Evolutionary conservation across 495 filamentous ascomycete species (phyloP).

Genomic region (Penicillium egyptiacum): DNA sequence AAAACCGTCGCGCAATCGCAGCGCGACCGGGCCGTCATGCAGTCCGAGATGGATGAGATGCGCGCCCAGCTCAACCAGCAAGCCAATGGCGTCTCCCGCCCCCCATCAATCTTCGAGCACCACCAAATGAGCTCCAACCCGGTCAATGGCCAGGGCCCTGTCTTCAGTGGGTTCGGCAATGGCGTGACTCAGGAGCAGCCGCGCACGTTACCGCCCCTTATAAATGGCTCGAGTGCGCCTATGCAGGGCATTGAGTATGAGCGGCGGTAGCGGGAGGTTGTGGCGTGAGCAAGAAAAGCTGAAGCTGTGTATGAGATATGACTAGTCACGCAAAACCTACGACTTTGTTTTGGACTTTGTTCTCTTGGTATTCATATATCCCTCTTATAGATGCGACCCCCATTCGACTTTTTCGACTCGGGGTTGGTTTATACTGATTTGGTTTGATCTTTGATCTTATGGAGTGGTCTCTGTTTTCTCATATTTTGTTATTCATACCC

Average conservation of each 20-base stretch:
- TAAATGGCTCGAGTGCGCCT: slow-evolving; percentile 50
- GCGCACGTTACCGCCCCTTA: slow-evolving; percentile 52
- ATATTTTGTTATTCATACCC: slow-evolving; percentile 28
- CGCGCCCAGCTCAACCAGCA: slow-evolving; percentile 51
- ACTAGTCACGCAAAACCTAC: slow-evolving; percentile 27
- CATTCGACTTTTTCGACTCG: background rate
- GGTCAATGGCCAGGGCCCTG: slow-evolving; percentile 39
- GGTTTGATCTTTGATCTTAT: slow-evolving; percentile 3
- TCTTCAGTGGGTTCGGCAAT: slow-evolving; percentile 37
- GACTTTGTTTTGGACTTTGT: slow-evolving; percentile 18
- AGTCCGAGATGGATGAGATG: slow-evolving; percentile 51
- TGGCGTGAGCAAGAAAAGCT: background rate
- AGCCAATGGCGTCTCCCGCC: slow-evolving; percentile 46
- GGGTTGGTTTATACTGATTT: slow-evolving; percentile 2
- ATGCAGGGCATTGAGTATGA: slow-evolving; percentile 62
- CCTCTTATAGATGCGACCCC: slow-evolving; percentile 23
- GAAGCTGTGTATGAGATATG: slow-evolving; percentile 29
- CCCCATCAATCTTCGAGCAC: slow-evolving; percentile 42
- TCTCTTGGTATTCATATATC: slow-evolving; percentile 26
- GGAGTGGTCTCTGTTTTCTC: slow-evolving; percentile 16
- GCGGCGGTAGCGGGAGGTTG: slow-evolving; percentile 33
- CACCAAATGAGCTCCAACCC: slow-evolving; percentile 39
- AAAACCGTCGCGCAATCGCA: slow-evolving; percentile 32
- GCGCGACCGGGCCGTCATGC: slow-evolving; percentile 52
- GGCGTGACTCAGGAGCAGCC: slow-evolving; percentile 47